Percentiles rank a stretch among this genome's conserved stretches.
These are phyloP conservation scores for Aureobasidium lini DNA, from an alignment of 2,329 filamentous ascomycete species.

Conservation along the genomic window DNA sequence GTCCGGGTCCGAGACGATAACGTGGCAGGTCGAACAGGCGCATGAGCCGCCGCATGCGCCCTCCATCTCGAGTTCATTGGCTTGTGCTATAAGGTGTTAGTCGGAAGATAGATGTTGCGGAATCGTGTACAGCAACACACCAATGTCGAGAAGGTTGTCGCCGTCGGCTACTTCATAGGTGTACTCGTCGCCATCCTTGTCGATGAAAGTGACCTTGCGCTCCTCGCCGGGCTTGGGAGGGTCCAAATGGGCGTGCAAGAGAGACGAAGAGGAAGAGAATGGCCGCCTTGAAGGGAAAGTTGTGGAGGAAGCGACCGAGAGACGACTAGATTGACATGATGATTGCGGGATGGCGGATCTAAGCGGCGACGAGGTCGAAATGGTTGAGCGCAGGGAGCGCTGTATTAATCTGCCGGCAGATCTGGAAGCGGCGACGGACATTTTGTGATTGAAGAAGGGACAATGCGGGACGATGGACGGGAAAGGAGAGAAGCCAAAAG, in stretches of 20 bases:
- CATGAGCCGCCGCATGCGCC: constrained; percentile 90
- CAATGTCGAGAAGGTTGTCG: constrained; percentile 91
- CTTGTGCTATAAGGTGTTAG: constrained; percentile 51
- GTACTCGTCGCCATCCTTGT: constrained; percentile 73
- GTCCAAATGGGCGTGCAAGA: constrained; percentile 69
- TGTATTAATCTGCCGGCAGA: neutral
- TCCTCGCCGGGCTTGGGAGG: constrained; percentile 87
- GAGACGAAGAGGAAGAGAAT: constrained; percentile 59
- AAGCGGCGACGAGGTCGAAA: constrained; percentile 12
- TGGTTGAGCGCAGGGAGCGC: neutral
- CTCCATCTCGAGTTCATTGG: constrained; percentile 96
- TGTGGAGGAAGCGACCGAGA: neutral
- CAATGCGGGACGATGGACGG: neutral
- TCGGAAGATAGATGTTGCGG: too few relatives aligned
- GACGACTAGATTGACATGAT: neutral
- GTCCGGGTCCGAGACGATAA: constrained; percentile 68
- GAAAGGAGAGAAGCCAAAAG: neutral
- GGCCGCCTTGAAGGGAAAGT: constrained; percentile 27
- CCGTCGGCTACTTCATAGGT: constrained; percentile 75
- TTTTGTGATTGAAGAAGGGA: neutral
- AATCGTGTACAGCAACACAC: neutral
- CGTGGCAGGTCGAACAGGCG: constrained; percentile 88
- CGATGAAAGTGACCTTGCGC: constrained; percentile 86
- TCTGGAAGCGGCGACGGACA: constrained; percentile 6
- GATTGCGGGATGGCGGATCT: constrained; percentile 8